Percentiles rank a stretch among this genome's conserved stretches.
These are phyloP conservation scores for Adansonia digitata DNA, from an alignment of 345 rosid genomes.

Conservation along the genomic window DNA sequence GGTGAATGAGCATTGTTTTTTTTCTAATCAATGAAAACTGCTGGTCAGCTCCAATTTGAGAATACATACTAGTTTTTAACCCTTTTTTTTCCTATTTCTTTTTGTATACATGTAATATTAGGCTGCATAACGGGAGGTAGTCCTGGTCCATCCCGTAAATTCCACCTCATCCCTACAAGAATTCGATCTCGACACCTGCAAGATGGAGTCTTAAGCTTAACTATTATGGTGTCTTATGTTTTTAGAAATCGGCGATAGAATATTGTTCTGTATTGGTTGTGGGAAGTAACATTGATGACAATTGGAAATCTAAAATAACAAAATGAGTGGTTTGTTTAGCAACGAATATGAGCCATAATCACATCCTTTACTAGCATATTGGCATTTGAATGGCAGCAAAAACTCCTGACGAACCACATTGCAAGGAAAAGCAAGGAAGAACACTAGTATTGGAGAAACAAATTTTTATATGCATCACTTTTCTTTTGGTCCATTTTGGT, in stretches of 20 bases:
- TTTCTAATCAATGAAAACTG: slow-evolving; percentile 2
- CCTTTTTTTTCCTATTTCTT: not conserved
- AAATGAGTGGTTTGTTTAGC: too few species aligned
- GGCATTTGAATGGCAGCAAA: not conserved
- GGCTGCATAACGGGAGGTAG: not conserved
- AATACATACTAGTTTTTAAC: not conserved
- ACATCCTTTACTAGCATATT: not conserved
- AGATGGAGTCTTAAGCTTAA: not conserved
- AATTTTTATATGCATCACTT: too few species aligned
- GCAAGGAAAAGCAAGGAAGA: not conserved
- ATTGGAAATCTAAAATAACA: too few species aligned
- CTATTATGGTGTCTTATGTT: not conserved
- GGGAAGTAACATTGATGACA: not conserved
- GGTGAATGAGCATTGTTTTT: not conserved
- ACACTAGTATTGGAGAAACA: not conserved
- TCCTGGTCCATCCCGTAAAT: not conserved
- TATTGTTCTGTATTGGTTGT: not conserved
- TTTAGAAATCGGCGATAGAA: too few species aligned
- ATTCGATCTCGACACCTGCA: not conserved
- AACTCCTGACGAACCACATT: not conserved
- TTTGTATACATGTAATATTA: not conserved
- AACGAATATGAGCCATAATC: too few species aligned
- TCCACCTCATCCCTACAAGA: not conserved
- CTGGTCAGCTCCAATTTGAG: not conserved
- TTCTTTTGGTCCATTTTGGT: not conserved